phyloP scores from a whole-genome alignment of 1,139 yeast species.

The Suhomyces terraborum region DNA sequence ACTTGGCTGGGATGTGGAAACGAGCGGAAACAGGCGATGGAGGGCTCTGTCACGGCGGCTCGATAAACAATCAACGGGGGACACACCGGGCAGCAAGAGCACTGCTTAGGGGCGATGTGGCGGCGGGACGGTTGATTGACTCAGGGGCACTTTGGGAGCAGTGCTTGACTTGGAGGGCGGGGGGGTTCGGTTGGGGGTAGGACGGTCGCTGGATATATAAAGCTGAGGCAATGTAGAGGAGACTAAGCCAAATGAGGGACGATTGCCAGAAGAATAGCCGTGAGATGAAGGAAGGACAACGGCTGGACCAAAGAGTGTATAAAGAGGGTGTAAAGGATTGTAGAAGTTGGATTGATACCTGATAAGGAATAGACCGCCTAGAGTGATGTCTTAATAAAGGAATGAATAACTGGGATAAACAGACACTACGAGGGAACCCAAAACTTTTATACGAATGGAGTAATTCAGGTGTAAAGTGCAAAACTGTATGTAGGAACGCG shows the following conservation, averaged over 20 bases:
- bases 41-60: too few species aligned
- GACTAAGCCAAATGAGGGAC: too few species aligned
- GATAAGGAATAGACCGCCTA: slow-evolving; percentile 6
- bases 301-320: slow-evolving; percentile 2
- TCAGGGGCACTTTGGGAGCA: background rate
- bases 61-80: too few species aligned
- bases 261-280: background rate
- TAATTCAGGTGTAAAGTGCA: slow-evolving; percentile 10
- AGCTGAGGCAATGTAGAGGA: background rate
- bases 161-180: background rate
- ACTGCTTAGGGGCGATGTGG: too few species aligned
- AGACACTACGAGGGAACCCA: slow-evolving; percentile 3
- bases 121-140: too few species aligned
- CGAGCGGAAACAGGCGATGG: too few species aligned
- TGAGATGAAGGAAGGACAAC: slow-evolving; percentile 5
- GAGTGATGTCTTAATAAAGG: slow-evolving; percentile 9
- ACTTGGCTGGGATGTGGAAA: too few species aligned
- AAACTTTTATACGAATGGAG: slow-evolving; percentile 18
- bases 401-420: slow-evolving; percentile 7
- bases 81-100: too few species aligned
- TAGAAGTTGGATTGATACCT: slow-evolving; percentile 12
- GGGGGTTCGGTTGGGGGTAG: background rate
- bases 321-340: slow-evolving; percentile 9
- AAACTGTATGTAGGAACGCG: slow-evolving; percentile 10
- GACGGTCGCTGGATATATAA: background rate